Percentiles rank a stretch among this genome's conserved stretches.
Conservation (phyloP, 2,329 filamentous ascomycete species). For the Penicillium nordicum region DNA sequence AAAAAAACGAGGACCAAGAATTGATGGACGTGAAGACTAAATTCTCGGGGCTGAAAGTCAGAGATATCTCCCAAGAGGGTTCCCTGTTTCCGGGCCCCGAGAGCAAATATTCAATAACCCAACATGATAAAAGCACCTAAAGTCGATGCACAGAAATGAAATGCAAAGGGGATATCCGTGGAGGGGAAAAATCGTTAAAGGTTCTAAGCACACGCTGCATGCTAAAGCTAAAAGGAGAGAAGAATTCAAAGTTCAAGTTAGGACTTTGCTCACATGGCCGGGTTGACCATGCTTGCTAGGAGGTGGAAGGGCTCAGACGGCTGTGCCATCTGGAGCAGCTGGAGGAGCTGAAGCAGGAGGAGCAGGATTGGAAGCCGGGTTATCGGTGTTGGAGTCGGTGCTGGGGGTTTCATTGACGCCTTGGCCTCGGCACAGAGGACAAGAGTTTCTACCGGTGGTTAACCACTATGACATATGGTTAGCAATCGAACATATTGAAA, state of each 20-base stretch:
- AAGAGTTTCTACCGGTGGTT: slow-evolving; percentile 51
- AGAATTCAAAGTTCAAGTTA: slow-evolving; percentile 3
- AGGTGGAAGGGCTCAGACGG: slow-evolving; percentile 2
- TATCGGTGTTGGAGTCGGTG: slow-evolving; percentile 5
- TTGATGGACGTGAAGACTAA: not conserved
- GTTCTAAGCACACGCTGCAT: slow-evolving; percentile 31
- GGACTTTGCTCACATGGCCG: not conserved
- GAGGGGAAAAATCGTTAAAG: slow-evolving; percentile 25
- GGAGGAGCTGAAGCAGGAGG: slow-evolving; percentile 8
- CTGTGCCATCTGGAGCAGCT: slow-evolving; percentile 6
- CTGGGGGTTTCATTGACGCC: slow-evolving; percentile 40
- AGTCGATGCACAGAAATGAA: slow-evolving; percentile 14
- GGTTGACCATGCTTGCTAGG: not conserved
- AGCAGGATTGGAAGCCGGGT: slow-evolving; percentile 15
- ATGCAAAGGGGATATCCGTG: slow-evolving; percentile 31
- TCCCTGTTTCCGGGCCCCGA: not conserved
- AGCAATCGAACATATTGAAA: slow-evolving; percentile 21
- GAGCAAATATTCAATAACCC: slow-evolving; percentile 3
- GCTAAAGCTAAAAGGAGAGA: slow-evolving; percentile 25
- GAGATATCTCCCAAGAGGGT: not conserved
- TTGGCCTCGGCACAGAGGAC: slow-evolving; percentile 39
- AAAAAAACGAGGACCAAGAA: not conserved
- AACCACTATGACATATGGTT: slow-evolving; percentile 54
- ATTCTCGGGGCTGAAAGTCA: not conserved
- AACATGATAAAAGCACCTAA: slow-evolving; percentile 17